Percentiles rank a stretch among this genome's conserved stretches.
Evolutionary conservation across 495 filamentous ascomycete species (phyloP).

Genomic region (Penicillium mononematosum): DNA sequence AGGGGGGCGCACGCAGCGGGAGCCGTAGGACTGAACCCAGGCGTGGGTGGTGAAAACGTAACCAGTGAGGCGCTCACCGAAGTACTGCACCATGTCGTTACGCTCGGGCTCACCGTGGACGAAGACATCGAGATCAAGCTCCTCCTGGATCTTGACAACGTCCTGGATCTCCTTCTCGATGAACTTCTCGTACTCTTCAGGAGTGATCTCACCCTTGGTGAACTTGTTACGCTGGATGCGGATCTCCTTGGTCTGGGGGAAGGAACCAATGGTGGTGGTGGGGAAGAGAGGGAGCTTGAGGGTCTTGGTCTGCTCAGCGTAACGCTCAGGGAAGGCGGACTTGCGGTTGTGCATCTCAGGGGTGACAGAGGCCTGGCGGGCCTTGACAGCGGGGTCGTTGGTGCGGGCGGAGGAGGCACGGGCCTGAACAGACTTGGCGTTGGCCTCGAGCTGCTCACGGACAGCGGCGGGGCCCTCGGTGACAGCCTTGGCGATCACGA

Average conservation of each 20-base stretch:
- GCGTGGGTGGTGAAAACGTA: conserved; percentile 99
- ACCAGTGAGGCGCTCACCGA: conserved; percentile 92
- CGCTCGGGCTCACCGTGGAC: conserved; percentile 99
- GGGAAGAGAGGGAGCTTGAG: conserved; percentile 95
- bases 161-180: conserved; percentile 96
- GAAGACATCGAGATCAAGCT: conserved; percentile 92
- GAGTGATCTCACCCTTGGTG: conserved; percentile 94
- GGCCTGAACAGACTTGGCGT: conserved; percentile 84
- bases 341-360: conserved; percentile 85
- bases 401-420: conserved; percentile 89
- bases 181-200: conserved; percentile 92
- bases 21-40: conserved; percentile 98
- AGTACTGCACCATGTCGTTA: conserved; percentile 99
- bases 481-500: conserved; percentile 93
- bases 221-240: conserved; percentile 93
- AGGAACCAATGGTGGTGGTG: conserved; percentile 97
- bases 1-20: conserved; percentile 94
- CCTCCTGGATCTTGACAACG: conserved; percentile 93
- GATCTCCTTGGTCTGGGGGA: conserved; percentile 99
- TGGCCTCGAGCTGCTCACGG: conserved; percentile 82
- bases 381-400: conserved; percentile 95
- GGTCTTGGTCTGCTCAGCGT: conserved; percentile 78
- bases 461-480: conserved; percentile 86
- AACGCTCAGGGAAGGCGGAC: conserved; percentile 78
- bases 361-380: conserved; percentile 84